Percentiles rank a stretch among this genome's conserved stretches.
Conservation (phyloP, 2,329 filamentous ascomycete species). For the Diplodia seriata region DNA sequence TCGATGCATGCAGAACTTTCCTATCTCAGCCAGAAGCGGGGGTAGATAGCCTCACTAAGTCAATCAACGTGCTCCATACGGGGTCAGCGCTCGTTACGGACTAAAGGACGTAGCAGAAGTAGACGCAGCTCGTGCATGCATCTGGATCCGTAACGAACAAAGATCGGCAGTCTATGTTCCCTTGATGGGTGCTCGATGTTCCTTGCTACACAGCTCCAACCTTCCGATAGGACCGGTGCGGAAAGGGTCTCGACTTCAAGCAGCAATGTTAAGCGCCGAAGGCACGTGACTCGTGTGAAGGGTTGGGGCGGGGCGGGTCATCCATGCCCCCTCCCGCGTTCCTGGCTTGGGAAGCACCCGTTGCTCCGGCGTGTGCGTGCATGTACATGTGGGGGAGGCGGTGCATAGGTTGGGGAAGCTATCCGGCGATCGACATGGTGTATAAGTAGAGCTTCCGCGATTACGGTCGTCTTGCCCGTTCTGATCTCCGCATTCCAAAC, state of each 20-base stretch:
- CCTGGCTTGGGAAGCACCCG: slow-evolving; percentile 17
- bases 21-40: not conserved
- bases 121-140: not conserved
- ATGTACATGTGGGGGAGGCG: not conserved
- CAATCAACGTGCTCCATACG: not conserved
- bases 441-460: slow-evolving; percentile 5
- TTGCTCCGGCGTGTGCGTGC: not conserved
- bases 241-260: slow-evolving; percentile 3
- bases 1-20: not conserved
- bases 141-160: slow-evolving; percentile 7
- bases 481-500: no score
- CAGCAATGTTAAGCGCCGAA: slow-evolving; percentile 18
- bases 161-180: not conserved
- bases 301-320: not conserved
- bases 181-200: not conserved
- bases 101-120: not conserved
- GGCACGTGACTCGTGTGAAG: not conserved
- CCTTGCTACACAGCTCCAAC: not conserved
- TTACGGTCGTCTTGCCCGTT: not conserved
- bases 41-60: not conserved
- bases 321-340: not conserved
- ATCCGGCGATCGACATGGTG: slow-evolving; percentile 1
- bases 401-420: not conserved
- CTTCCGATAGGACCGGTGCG: not conserved
- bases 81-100: not conserved